Base-by-base conservation (phyloP, 768 basidiomycete species). In the Agrocybe chaxingu region DNA sequence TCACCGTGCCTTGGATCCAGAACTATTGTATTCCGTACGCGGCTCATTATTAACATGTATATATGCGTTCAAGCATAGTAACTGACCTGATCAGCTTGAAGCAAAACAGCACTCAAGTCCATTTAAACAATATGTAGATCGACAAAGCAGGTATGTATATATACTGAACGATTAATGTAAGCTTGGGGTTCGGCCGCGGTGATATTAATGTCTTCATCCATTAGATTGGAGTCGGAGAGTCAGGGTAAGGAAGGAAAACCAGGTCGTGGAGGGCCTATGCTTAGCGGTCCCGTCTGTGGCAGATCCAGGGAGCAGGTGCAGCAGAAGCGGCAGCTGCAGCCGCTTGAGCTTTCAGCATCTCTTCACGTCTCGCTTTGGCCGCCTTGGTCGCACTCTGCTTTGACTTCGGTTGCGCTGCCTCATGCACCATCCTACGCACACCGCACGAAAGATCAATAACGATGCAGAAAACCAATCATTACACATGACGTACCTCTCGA, bases 341-440 rank as follows among this genome's bases (percentile, higher is more conserved):
- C 8, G 52, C 65, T 34, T 63, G 59, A 57, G 65, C 64, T 47
- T 65, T 62, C 55, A 70, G 35, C 68, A 71, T 64, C 55, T 70
- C 66, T 62, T 80, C 67, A 45, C 69, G 60, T 62, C 69, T 71
- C 6, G 66, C 70, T 56, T 73, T 74, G 18, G 67, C 67, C 9
- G 64, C 60, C 51, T 59, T 61, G 9, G 64, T 68, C 12, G 64
- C 56, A 7, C 57, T 50, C 48, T 82, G 82, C 65, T 83, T 89
- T 30, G 75, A 71, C 69, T 85, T 90, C 18, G 86, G 82, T 41
- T 81, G 68, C 3, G 90, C 90, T 5, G 90, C 91, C 65, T 92
- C 89, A 2, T 91, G 89, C 4, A 93, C 90, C 79, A 92, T 88
- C 51, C 89, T 92, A 59, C 11, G 24, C n/a, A 48, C 42, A 48